Evolutionary conservation across 1,284 basidiomycete genomes (phyloP), one percentile per base, ranked within the genome.

Genomic region (Cryptococcus sp.): DNA sequence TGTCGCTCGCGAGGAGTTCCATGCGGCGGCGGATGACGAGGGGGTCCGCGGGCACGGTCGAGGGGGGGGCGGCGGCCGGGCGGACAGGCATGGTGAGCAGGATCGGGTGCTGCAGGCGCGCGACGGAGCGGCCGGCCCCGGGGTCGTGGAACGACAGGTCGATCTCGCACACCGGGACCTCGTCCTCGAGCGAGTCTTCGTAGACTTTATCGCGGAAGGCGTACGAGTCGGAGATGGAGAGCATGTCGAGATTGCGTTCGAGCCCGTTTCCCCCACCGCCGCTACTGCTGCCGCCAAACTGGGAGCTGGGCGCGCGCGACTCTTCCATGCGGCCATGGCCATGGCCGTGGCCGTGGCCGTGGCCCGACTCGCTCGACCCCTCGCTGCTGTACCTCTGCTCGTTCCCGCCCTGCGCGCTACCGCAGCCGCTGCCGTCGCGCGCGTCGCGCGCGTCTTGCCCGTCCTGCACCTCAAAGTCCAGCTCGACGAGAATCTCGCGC

Each of bases 71-170:
- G 75, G 76, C 65, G 44, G 75, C 78, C 0, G 91, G 91, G 8
- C 91, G 80, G 47, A 96, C 82, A 0, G 91, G 92, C 64, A 95
- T 84, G 0, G 90, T 94, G 56, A 96, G 83, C 9, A 97, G 81
- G 18, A 93, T 86, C 0, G 93, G 92, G 72, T 91, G 87, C 1
- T 88, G 87, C 12, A 96, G 84, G 4, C 91, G 83, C 24, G 89
- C 87, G 7, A 93, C 85, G 56, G 87, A 84, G 76, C 91, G 90
- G 35, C 81, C 80, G 3, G 87, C 88, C 0, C 84, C 82, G 1
- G 93, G 92, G 73, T 96, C 93, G 70, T 86, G 90, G 82, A 91
- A 97, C 42, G 88, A 86, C 18, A 91, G 91, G 66, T 95, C 91
- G 23, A 95, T 88, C 71, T 94, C 90, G 51, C 91, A 84, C 12